Base-by-base conservation (phyloP, 2,329 filamentous ascomycete genomes). In the Zasmidium angulare region DNA sequence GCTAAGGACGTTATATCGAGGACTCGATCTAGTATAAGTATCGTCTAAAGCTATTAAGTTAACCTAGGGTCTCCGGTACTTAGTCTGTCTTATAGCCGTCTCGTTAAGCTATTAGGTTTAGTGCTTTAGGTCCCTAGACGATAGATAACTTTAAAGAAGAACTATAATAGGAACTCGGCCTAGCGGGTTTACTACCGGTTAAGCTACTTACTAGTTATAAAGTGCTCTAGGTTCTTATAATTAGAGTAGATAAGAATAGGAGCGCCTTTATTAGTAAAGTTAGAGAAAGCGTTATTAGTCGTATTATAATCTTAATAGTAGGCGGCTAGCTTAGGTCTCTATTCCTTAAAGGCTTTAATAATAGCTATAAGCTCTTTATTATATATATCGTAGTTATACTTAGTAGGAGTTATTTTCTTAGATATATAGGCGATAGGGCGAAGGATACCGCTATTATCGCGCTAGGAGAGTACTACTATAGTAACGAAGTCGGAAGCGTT, bases 311-410 rank as follows among this genome's bases (percentile, higher is more conserved):
- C 46, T 55, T 55, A 1, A 76, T 55, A 29, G 77, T 72, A 4
- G 72, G 70, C 9, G 76, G 50, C 1, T 51, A 3, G n/a, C 53
- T 2, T 69, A 52, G 40, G 71, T n/a, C n/a, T n/a, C n/a, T n/a
- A n/a, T n/a, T n/a, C n/a, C n/a, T n/a, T n/a, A n/a, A n/a, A n/a
- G n/a, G n/a, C n/a, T n/a, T n/a, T n/a, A n/a, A n/a, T n/a, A n/a
- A n/a, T n/a, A n/a, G n/a, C n/a, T n/a, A n/a, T n/a, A n/a, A n/a
- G n/a, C n/a, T n/a, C n/a, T n/a, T n/a, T n/a, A n/a, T n/a, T n/a
- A n/a, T n/a, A n/a, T n/a, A n/a, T n/a, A n/a, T n/a, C n/a, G n/a
- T n/a, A n/a, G n/a, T n/a, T n/a, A n/a, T n/a, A n/a, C n/a, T n/a
- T n/a, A n/a, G n/a, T n/a, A n/a, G n/a, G n/a, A n/a, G n/a, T n/a